Percentiles rank a stretch among this genome's conserved stretches.
These are phyloP conservation scores for Calonectria multiphialidica DNA, from an alignment of 2,329 filamentous ascomycete genomes.

Conservation along the genomic window DNA sequence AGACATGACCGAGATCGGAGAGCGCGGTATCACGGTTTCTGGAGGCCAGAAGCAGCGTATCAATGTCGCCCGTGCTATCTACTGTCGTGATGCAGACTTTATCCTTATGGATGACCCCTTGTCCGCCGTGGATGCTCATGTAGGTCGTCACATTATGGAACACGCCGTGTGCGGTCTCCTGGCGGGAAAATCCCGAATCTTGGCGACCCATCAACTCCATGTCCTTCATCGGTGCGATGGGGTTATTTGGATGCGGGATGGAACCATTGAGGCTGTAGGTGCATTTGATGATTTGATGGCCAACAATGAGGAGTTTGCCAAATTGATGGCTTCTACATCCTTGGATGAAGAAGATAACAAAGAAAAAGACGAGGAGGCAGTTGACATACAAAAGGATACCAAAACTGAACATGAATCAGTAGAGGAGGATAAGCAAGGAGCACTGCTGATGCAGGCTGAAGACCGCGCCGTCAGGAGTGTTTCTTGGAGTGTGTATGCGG, in stretches of 20 bases:
- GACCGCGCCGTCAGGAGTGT: background rate
- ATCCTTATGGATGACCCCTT: constrained; percentile 62
- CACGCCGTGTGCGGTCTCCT: background rate
- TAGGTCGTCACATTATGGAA: constrained; percentile 13
- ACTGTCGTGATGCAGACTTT: constrained; percentile 55
- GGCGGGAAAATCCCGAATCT: background rate
- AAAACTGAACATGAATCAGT: background rate
- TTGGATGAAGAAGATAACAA: background rate
- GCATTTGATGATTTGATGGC: background rate
- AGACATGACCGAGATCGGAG: constrained; percentile 58
- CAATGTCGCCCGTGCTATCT: constrained; percentile 59
- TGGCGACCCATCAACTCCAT: background rate
- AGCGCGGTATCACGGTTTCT: constrained; percentile 56
- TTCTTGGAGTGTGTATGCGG: background rate
- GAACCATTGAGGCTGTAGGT: background rate
- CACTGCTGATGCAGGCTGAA: background rate
- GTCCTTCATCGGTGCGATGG: background rate
- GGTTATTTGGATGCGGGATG: background rate
- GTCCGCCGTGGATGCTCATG: constrained; percentile 27
- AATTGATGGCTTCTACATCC: background rate
- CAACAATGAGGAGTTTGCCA: background rate
- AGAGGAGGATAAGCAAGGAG: background rate
- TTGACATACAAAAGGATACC: background rate
- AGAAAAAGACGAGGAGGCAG: background rate
- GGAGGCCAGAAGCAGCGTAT: constrained; percentile 61